Evolutionary conservation across 2,329 filamentous ascomycete species (phyloP).

Genomic region (Chlorencoelia australis): DNA sequence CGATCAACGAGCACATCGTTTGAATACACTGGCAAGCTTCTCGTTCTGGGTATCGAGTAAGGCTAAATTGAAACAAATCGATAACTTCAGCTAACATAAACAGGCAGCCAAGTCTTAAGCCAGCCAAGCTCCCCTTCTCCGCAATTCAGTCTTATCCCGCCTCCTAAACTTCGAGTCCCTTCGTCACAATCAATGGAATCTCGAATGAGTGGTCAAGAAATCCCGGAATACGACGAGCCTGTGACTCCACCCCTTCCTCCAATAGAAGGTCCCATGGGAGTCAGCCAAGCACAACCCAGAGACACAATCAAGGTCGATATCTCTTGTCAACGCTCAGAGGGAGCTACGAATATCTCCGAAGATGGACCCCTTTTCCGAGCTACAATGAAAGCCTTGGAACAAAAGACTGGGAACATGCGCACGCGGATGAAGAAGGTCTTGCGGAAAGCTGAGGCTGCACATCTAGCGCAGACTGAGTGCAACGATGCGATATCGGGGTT

Average conservation of each 20-base stretch:
- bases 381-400: constrained; percentile 91
- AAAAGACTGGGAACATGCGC: constrained; percentile 93
- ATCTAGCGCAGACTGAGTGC: constrained; percentile 67
- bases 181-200: constrained; percentile 82
- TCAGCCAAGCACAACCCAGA: constrained; percentile 6
- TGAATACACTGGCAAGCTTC: constrained; percentile 84
- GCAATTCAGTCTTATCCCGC: constrained; percentile 61
- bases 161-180: constrained; percentile 70
- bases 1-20: constrained; percentile 79
- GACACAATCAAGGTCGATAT: constrained; percentile 70
- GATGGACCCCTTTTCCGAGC: constrained; percentile 94
- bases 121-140: constrained; percentile 60
- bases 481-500: constrained; percentile 80
- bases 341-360: constrained; percentile 76
- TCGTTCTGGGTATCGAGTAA: constrained; percentile 88
- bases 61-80: too few relatives aligned
- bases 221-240: constrained; percentile 42
- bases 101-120: constrained; percentile 32
- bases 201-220: constrained; percentile 63
- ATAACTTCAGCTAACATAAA: constrained; percentile 13
- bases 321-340: constrained; percentile 72
- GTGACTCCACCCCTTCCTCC: constrained; percentile 38
- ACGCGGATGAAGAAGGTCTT: constrained; percentile 92
- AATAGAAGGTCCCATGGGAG: constrained; percentile 27
- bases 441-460: constrained; percentile 83